Conservation (phyloP, 1,139 yeast genomes). For the Blastobotrys buckinghamii region DNA sequence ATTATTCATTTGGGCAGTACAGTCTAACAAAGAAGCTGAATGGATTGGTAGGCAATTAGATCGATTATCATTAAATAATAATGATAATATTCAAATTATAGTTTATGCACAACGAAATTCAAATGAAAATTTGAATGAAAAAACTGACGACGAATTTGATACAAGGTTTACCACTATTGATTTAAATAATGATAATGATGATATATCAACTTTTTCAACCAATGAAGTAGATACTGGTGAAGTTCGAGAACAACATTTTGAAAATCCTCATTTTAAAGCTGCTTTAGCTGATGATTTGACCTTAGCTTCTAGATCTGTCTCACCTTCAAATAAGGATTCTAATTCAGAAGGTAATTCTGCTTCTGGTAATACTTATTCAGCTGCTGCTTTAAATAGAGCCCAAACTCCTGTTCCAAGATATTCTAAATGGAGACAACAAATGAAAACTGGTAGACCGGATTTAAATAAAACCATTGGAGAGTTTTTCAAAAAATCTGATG, state of each 20-base stretch:
- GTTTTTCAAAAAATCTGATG: slow-evolving; percentile 24
- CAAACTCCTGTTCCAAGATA: not conserved
- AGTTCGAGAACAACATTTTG: slow-evolving; percentile 4
- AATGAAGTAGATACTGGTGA: not conserved
- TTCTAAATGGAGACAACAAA: slow-evolving; percentile 13
- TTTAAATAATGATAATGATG: not conserved
- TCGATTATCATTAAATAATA: slow-evolving; percentile 16
- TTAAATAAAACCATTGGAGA: slow-evolving; percentile 21
- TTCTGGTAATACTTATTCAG: not conserved
- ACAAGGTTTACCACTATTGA: not conserved
- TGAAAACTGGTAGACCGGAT: slow-evolving; percentile 25
- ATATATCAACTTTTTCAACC: not conserved
- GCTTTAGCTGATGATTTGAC: slow-evolving; percentile 5
- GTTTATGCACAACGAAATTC: slow-evolving; percentile 20
- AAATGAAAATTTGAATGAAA: not conserved
- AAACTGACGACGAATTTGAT: not conserved
- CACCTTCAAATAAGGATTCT: too few species aligned
- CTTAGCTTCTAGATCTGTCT: not conserved
- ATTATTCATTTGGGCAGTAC: slow-evolving; percentile 29
- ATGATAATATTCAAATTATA: slow-evolving; percentile 21
- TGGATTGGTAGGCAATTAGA: slow-evolving; percentile 27
- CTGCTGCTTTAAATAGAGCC: not conserved
- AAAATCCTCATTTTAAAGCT: slow-evolving; percentile 3
- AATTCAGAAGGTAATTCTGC: too few species aligned
- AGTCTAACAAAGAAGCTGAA: slow-evolving; percentile 20